phyloP scores from a whole-genome alignment of 768 basidiomycete genomes.

The Xerocomus brunneocitrinus region DNA sequence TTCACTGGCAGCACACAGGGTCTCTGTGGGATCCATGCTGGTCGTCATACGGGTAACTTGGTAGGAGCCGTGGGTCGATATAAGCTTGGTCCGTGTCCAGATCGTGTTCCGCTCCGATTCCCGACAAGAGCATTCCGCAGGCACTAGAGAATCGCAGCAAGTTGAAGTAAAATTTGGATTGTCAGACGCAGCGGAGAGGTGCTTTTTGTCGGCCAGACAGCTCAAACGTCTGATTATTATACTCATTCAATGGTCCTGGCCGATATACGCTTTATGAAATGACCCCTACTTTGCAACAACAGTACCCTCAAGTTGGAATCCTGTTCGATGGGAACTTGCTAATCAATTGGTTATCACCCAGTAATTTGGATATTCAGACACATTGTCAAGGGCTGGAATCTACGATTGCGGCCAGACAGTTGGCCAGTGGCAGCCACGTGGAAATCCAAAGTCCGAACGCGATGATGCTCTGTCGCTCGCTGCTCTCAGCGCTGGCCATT shows the following conservation, averaged over 20 bases:
- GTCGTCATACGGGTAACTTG: constrained; percentile 1
- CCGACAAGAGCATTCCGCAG: constrained; percentile 1
- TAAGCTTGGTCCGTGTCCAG: not conserved
- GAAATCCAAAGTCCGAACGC: not conserved
- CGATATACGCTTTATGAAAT: too few relatives aligned
- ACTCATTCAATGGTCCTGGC: too few relatives aligned
- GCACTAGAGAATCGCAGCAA: not conserved
- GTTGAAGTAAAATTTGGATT: too few relatives aligned
- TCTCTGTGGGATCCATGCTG: constrained; percentile 23
- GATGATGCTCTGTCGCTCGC: not conserved
- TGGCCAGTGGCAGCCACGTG: not conserved
- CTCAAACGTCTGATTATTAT: too few relatives aligned
- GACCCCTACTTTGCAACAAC: too few relatives aligned
- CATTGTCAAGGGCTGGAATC: too few relatives aligned
- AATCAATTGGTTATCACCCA: not conserved
- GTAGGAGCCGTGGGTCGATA: constrained; percentile 1
- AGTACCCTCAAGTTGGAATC: too few relatives aligned
- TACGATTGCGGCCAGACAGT: too few relatives aligned
- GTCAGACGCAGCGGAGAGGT: too few relatives aligned
- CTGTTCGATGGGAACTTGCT: too few relatives aligned
- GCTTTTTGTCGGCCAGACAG: too few relatives aligned
- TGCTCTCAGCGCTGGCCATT: not conserved
- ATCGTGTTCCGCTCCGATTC: constrained; percentile 2
- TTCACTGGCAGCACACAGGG: constrained; percentile 33
- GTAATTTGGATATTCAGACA: too few relatives aligned